Percentiles rank a stretch among this genome's conserved stretches.
phyloP scores from a whole-genome alignment of 768 basidiomycete genomes.

The Trametes maxima region DNA sequence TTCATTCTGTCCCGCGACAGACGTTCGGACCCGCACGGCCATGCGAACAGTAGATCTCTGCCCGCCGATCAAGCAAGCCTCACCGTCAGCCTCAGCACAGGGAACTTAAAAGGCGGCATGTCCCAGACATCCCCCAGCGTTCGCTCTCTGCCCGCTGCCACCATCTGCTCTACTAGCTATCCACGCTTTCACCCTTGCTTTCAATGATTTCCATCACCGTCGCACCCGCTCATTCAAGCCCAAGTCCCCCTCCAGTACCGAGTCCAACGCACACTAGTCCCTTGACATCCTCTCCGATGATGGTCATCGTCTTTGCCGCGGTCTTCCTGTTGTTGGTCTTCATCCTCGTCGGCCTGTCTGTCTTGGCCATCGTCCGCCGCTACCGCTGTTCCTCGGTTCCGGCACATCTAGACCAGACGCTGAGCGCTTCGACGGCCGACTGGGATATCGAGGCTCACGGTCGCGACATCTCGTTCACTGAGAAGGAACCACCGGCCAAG shows the following conservation, averaged over 20 bases:
- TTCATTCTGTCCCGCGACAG: conserved; percentile 50
- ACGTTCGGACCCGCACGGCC: background rate
- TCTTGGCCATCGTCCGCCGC: background rate
- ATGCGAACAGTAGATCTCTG: background rate
- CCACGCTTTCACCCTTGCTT: too few relatives aligned
- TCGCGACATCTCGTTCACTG: background rate
- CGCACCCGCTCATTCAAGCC: too few relatives aligned
- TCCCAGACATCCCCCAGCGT: background rate
- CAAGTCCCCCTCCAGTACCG: too few relatives aligned
- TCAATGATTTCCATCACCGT: too few relatives aligned
- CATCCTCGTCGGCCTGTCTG: background rate
- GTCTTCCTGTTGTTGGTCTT: conserved; percentile 7
- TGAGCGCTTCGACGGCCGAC: background rate
- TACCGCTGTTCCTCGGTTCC: background rate
- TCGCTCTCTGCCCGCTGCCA: background rate
- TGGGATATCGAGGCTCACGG: background rate
- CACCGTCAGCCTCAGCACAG: background rate
- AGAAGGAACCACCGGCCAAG: too few relatives aligned
- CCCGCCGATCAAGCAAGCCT: background rate
- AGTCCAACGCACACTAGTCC: too few relatives aligned
- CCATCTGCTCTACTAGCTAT: background rate
- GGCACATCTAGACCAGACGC: background rate
- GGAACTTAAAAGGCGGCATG: background rate
- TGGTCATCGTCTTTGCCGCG: background rate
- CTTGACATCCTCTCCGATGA: background rate